These are phyloP conservation scores for Quercus gilva DNA, from an alignment of 306 rosid genomes.

Conservation along the genomic window DNA sequence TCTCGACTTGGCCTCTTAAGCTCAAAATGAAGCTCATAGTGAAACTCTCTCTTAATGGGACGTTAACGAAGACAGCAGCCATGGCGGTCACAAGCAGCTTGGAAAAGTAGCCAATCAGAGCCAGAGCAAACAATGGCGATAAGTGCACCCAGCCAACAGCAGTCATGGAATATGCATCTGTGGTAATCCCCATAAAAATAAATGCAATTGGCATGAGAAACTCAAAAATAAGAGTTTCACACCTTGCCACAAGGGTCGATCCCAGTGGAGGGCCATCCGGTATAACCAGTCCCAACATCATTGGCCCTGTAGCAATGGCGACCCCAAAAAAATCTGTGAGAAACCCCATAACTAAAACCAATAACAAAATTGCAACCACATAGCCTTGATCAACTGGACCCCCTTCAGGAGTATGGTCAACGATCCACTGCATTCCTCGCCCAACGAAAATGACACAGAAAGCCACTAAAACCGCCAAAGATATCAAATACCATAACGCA, in stretches of 20 bases:
- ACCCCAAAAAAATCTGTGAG: slow-evolving; percentile 56
- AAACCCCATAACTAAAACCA: slow-evolving; percentile 44
- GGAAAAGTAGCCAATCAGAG: slow-evolving; percentile 31
- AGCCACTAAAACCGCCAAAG: neutral
- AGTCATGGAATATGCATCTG: slow-evolving; percentile 38
- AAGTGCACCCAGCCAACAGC: slow-evolving; percentile 38
- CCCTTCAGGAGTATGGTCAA: slow-evolving; percentile 45
- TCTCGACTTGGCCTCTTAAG: slow-evolving; percentile 69
- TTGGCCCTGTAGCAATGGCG: slow-evolving; percentile 55
- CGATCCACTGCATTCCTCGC: slow-evolving; percentile 36
- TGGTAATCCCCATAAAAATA: slow-evolving; percentile 42
- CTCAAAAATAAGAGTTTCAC: slow-evolving; percentile 39
- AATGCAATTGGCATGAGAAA: slow-evolving; percentile 62
- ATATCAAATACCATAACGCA: slow-evolving; percentile 44
- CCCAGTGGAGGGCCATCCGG: slow-evolving; percentile 85
- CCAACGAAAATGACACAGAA: slow-evolving; percentile 19
- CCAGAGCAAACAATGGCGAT: slow-evolving; percentile 46
- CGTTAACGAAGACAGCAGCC: slow-evolving; percentile 26
- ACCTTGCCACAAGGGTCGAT: slow-evolving; percentile 37
- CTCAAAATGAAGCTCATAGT: slow-evolving; percentile 52
- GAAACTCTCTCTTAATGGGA: slow-evolving; percentile 54
- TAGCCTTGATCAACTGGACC: slow-evolving; percentile 32
- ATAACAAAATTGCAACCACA: slow-evolving; percentile 37
- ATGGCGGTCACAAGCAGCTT: slow-evolving; percentile 38
- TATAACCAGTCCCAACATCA: slow-evolving; percentile 59